phyloP scores from a whole-genome alignment of 306 rosid genomes.

The Prunus salicina region DNA sequence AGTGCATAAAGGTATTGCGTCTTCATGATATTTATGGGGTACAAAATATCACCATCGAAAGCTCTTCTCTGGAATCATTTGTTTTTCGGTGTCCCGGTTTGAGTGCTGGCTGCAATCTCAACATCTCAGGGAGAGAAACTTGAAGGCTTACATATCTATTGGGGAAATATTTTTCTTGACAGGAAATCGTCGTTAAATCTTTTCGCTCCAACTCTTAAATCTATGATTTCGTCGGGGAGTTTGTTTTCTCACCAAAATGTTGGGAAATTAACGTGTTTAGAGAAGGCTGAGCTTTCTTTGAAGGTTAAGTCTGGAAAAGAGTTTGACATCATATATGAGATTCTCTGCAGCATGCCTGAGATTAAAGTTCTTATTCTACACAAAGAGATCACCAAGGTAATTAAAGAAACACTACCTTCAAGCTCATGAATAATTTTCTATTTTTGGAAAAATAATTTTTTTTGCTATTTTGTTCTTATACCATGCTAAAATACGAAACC shows the following conservation, averaged over 20 bases:
- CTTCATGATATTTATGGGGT: background rate
- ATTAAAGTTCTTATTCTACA: background rate
- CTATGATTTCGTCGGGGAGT: background rate
- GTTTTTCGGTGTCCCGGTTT: background rate
- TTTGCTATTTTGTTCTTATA: too few species aligned
- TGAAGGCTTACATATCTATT: background rate
- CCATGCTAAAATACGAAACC: too few species aligned
- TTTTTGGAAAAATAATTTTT: background rate
- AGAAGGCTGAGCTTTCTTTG: background rate
- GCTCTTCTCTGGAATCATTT: conserved; percentile 2
- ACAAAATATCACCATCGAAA: background rate
- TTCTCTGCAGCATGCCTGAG: background rate
- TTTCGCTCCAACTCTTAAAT: background rate
- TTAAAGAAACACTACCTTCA: background rate
- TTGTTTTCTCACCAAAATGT: background rate
- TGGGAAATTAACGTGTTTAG: background rate
- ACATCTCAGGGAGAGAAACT: background rate
- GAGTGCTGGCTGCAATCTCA: background rate
- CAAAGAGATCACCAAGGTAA: background rate
- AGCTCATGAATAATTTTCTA: background rate
- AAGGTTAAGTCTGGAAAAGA: background rate
- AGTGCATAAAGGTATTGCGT: background rate
- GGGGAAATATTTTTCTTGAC: background rate
- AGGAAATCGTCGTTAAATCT: background rate
- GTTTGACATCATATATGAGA: background rate